A percentile compares a stretch with the other conserved stretches of the same genome.
Conservation (phyloP, 176 grass and related monocot genomes). For the Alopecurus myosuroides region DNA sequence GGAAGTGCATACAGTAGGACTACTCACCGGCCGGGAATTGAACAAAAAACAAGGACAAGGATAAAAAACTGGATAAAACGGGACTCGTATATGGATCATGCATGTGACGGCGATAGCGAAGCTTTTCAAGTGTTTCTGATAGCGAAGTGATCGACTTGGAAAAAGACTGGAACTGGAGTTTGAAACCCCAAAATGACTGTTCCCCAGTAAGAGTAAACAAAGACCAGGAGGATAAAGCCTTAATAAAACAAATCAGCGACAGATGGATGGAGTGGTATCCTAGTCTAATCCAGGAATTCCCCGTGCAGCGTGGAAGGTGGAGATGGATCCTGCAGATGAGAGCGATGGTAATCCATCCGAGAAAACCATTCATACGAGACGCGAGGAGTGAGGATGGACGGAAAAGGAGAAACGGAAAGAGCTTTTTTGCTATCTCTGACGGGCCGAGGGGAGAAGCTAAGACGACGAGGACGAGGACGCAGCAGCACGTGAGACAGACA, state of each 20-base stretch:
- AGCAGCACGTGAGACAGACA: not conserved
- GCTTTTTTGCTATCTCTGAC: too few species aligned
- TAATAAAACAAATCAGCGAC: too few species aligned
- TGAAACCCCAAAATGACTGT: too few species aligned
- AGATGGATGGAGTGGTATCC: not conserved
- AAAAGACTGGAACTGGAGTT: too few species aligned
- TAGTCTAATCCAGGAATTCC: not conserved
- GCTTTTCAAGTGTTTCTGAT: too few species aligned
- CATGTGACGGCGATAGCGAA: too few species aligned
- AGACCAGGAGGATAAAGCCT: too few species aligned
- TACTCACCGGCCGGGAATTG: not conserved
- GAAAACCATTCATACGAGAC: not conserved
- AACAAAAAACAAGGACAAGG: constrained; percentile 9
- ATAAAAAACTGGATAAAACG: not conserved
- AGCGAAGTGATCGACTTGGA: too few species aligned
- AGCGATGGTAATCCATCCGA: constrained; percentile 10
- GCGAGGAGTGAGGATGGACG: too few species aligned
- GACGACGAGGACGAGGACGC: not conserved
- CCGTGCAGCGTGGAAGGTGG: not conserved
- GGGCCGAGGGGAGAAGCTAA: too few species aligned
- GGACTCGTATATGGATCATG: too few species aligned
- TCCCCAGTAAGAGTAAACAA: too few species aligned
- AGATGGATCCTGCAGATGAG: not conserved
- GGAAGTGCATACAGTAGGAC: not conserved
- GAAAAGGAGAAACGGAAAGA: not conserved